Evolutionary conservation across 2,329 filamentous ascomycete species (phyloP), one percentile per base, ranked within the genome.

Genomic region (Aurifilum marmelostoma): DNA sequence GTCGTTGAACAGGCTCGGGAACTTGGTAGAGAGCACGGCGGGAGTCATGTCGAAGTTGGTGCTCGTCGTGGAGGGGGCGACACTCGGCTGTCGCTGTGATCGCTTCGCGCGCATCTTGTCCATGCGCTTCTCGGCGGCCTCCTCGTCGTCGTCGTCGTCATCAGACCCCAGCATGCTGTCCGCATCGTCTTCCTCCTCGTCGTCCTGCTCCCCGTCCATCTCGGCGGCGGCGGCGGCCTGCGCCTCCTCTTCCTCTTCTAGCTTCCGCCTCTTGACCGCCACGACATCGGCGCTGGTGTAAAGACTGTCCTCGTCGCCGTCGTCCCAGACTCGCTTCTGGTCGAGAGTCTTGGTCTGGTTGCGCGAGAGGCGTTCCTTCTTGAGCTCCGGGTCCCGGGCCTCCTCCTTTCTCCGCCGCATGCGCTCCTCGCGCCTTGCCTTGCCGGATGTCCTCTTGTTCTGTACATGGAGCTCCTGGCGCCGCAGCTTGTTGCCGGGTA

Each of bases 301-400:
- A 7, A 89, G 81, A 63, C 81, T 85, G 73, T 90, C 87, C 63
- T 84, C 79, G 62, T 89, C 89, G 63, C 88, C 87, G 65, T 94
- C 90, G 75, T 97, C 94, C 93, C 93, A 98, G 41, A 93, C 89
- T 78, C 96, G 89, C 83, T 97, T 97, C 75, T 89, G 88, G 75
- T 97, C 94, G 69, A 97, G 86, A 0, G 93, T 97, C 67, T 88
- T 79, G 0, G 96, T 92, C 58, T 94, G 86, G 81, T 97, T 97
- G 73, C 87, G 88, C 70, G 89, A 89, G 71, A 95, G 83, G 74
- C 96, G 88, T 73, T 91, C 87, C 71, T 88, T 88, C 73, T 89
- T 89, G 70, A 97, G 80, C 69, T 88, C 86, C 1, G 95, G 94
- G 75, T 97, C 89, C 79, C 91, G 92, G 72, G 91, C 88, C 80